Evolutionary conservation across 169 alveolate species (phyloP).

Genomic region (Miamiensis avidus): DNA sequence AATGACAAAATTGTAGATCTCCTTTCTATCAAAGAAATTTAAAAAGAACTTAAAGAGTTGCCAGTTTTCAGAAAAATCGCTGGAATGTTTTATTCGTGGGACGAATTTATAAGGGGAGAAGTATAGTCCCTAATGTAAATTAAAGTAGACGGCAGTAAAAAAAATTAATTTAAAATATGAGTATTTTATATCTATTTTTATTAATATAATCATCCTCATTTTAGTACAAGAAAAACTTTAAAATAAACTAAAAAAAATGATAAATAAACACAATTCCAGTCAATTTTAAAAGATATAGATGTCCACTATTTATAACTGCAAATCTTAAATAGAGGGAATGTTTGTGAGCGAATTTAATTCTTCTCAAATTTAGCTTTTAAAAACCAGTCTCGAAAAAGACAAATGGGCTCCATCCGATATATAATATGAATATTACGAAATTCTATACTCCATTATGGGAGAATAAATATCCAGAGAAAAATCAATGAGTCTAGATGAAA

Average conservation of each 20-base stretch:
- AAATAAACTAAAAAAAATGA: not conserved
- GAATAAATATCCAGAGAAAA: not conserved
- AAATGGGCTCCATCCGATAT: not conserved
- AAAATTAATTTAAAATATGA: too few relatives aligned
- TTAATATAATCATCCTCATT: too few relatives aligned
- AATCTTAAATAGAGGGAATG: not conserved
- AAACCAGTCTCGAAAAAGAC: not conserved
- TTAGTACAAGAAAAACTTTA: not conserved
- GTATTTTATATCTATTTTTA: too few relatives aligned
- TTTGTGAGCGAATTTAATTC: not conserved
- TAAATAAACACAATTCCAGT: not conserved
- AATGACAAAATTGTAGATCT: not conserved
- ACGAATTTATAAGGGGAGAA: constrained; percentile 1
- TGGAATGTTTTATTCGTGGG: constrained; percentile 15
- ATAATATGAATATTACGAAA: not conserved
- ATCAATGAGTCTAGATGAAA: not conserved
- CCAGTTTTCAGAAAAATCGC: not conserved
- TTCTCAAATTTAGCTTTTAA: too few relatives aligned
- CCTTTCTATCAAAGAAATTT: not conserved
- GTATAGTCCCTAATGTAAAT: not conserved
- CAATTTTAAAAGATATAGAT: too few relatives aligned
- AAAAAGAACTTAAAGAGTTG: constrained; percentile 1
- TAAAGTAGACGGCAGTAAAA: not conserved
- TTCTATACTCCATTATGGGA: too few relatives aligned
- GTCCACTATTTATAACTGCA: not conserved